Conservation (phyloP, 352 stramenopile species). For the Phytophthora ohioensis region DNA sequence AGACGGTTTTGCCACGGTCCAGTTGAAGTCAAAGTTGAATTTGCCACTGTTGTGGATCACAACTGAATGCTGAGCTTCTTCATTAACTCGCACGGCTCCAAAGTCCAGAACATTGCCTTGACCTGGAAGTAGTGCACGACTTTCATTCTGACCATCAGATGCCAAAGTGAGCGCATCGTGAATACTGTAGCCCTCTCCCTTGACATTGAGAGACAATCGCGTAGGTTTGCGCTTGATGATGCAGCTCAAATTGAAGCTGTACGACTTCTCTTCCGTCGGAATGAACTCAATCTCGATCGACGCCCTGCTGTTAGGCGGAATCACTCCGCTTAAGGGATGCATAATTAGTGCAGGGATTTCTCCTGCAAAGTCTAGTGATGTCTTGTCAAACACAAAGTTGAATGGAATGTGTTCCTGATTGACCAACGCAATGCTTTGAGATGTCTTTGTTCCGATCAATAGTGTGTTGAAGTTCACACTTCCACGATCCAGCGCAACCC, state of each 20-base stretch:
- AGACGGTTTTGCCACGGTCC: slow-evolving; percentile 57
- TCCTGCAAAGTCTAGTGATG: slow-evolving; percentile 82
- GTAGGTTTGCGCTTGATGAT: slow-evolving; percentile 93
- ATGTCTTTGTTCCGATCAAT: slow-evolving; percentile 88
- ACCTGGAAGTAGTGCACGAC: slow-evolving; percentile 36
- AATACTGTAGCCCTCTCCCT: slow-evolving; percentile 95
- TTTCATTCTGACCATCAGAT: slow-evolving; percentile 57
- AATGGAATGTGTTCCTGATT: slow-evolving; percentile 95
- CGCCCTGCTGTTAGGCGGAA: slow-evolving; percentile 88
- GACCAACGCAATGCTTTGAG: slow-evolving; percentile 89
- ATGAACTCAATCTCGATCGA: slow-evolving; percentile 92
- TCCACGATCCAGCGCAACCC: slow-evolving; percentile 87
- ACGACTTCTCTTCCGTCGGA: slow-evolving; percentile 91
- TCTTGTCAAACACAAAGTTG: slow-evolving; percentile 95
- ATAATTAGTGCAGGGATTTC: slow-evolving; percentile 83
- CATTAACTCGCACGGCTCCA: slow-evolving; percentile 88
- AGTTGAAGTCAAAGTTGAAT: slow-evolving; percentile 96
- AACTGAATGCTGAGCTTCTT: slow-evolving; percentile 69
- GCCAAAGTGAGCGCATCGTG: slow-evolving; percentile 74
- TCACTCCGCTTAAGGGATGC: slow-evolving; percentile 88
- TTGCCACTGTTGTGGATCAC: slow-evolving; percentile 93
- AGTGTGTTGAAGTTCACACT: slow-evolving; percentile 94
- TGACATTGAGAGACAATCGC: slow-evolving; percentile 93
- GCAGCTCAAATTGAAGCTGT: slow-evolving; percentile 95
- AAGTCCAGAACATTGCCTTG: slow-evolving; percentile 82